Evolutionary conservation across 2,329 filamentous ascomycete species (phyloP).

Genomic region (Cercospora brassicicola): DNA sequence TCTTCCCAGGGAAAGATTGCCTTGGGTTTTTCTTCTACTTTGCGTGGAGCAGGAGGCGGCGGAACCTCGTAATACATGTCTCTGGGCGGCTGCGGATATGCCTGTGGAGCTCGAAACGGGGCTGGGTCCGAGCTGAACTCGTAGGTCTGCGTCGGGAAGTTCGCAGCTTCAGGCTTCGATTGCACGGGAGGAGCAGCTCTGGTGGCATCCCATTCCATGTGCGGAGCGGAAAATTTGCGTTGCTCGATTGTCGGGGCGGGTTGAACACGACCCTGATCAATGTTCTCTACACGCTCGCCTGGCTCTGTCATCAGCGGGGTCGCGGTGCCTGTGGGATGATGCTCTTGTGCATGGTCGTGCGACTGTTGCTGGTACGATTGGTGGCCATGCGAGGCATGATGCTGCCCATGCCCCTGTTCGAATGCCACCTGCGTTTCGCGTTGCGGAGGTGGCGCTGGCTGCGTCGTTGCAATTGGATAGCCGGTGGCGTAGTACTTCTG

Average conservation of each 20-base stretch:
- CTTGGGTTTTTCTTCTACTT: conserved; percentile 57
- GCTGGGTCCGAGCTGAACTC: conserved; percentile 75
- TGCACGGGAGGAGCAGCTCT: conserved; percentile 59
- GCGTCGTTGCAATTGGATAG: conserved; percentile 29
- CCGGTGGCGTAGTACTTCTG: conserved; percentile 30
- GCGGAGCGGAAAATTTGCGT: conserved; percentile 58
- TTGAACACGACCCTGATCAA: conserved; percentile 45
- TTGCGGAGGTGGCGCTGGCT: conserved; percentile 6
- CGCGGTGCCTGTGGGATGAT: conserved; percentile 13
- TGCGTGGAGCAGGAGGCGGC: conserved; percentile 48
- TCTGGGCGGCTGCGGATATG: conserved; percentile 79
- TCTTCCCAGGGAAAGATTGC: conserved; percentile 90
- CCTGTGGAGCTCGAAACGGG: conserved; percentile 73
- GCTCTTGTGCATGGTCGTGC: conserved; percentile 11
- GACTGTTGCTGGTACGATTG: conserved; percentile 11
- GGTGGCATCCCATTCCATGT: conserved; percentile 63
- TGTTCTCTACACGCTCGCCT: conserved; percentile 46
- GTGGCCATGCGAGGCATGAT: conserved; percentile 13
- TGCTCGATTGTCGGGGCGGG: conserved; percentile 50
- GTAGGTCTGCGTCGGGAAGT: conserved; percentile 78
- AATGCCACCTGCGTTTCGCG: not conserved
- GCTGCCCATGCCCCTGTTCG: not conserved
- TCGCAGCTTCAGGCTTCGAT: conserved; percentile 79
- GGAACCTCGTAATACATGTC: conserved; percentile 89
- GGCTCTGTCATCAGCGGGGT: conserved; percentile 45